These are phyloP conservation scores for Aspergillus quadrilineatus DNA, from an alignment of 2,329 filamentous ascomycete species.

Conservation along the genomic window DNA sequence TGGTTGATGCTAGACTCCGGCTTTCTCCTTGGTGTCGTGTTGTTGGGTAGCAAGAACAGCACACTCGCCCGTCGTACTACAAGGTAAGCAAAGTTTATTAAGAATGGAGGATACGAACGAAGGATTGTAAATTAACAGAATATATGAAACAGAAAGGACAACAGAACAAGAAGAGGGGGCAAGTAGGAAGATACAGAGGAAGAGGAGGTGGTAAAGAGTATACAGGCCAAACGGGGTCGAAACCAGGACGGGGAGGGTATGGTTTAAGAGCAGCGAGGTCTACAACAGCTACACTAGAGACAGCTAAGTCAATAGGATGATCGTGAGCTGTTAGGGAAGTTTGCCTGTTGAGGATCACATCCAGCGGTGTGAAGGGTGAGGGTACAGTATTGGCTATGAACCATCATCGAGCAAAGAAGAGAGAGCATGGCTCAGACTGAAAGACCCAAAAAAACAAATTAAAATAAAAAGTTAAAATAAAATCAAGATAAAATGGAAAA, in stretches of 20 bases:
- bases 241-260: slow-evolving; percentile 6
- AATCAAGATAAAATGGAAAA: slow-evolving; percentile 15
- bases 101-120: slow-evolving; percentile 1
- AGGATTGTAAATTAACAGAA: slow-evolving; percentile 6
- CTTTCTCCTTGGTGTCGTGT: slow-evolving; percentile 5
- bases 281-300: slow-evolving; percentile 1
- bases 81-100: slow-evolving; percentile 9
- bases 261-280: not conserved
- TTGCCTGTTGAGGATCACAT: slow-evolving; percentile 6
- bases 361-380: slow-evolving; percentile 10
- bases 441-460: slow-evolving; percentile 7
- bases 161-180: not conserved
- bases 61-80: not conserved
- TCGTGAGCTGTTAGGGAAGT: slow-evolving; percentile 6
- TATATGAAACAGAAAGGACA: slow-evolving; percentile 1
- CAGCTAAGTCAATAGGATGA: slow-evolving; percentile 7
- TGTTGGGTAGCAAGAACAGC: slow-evolving; percentile 8
- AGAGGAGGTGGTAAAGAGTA: not conserved
- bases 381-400: slow-evolving; percentile 3
- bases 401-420: slow-evolving; percentile 2
- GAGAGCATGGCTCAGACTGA: not conserved
- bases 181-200: not conserved
- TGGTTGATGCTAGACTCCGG: not conserved
- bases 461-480: slow-evolving; percentile 9
- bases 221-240: slow-evolving; percentile 6